phyloP scores from a whole-genome alignment of 441 rosid species.

The Croton setiger region DNA sequence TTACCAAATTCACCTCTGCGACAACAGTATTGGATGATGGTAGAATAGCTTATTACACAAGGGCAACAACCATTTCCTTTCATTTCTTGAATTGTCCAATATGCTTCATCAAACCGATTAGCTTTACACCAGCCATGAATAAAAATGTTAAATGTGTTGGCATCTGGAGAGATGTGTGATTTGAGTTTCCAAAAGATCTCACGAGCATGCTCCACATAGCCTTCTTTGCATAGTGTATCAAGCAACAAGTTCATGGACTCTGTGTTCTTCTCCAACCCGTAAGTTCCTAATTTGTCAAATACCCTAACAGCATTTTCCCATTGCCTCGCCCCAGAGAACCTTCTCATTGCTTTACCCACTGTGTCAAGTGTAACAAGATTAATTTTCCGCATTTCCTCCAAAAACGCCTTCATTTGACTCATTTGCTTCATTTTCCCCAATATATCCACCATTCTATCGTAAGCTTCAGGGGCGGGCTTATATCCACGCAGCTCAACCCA shows the following conservation, averaged over 20 bases:
- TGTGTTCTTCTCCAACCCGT: slow-evolving; percentile 65
- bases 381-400: slow-evolving; percentile 51
- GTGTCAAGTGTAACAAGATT: slow-evolving; percentile 45
- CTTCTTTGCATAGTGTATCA: slow-evolving; percentile 81
- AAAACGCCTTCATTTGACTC: slow-evolving; percentile 56
- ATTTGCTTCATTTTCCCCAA: slow-evolving; percentile 68
- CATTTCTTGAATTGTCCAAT: slow-evolving; percentile 91
- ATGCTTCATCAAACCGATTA: slow-evolving; percentile 74
- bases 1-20: slow-evolving; percentile 34
- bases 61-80: slow-evolving; percentile 63
- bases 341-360: slow-evolving; percentile 70
- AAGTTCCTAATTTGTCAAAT: slow-evolving; percentile 54
- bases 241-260: slow-evolving; percentile 74
- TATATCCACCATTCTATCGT: slow-evolving; percentile 62
- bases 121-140: slow-evolving; percentile 89
- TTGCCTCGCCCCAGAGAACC: slow-evolving; percentile 66
- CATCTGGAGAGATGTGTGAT: slow-evolving; percentile 54
- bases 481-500: slow-evolving; percentile 64
- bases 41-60: slow-evolving; percentile 76
- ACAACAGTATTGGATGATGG: slow-evolving; percentile 59
- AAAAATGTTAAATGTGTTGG: slow-evolving; percentile 67
- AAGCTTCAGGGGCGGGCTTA: slow-evolving; percentile 39
- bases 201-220: slow-evolving; percentile 59
- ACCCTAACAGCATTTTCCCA: slow-evolving; percentile 76
- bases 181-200: slow-evolving; percentile 54